Base-by-base conservation (phyloP, 164 flowering plant genomes). In the Echeveria elegans region DNA sequence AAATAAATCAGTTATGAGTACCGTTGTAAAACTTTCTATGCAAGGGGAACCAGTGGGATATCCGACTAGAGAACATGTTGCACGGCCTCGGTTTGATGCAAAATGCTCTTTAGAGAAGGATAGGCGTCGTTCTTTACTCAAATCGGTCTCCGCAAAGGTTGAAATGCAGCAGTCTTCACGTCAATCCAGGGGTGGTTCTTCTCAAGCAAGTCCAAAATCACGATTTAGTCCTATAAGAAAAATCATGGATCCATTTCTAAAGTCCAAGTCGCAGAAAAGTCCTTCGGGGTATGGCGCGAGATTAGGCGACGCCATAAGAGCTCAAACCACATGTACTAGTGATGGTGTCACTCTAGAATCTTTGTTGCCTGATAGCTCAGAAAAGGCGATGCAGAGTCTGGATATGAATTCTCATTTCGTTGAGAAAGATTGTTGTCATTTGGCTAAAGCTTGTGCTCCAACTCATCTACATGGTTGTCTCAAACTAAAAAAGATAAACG, bases 391-490 rank as follows among this genome's bases (percentile, higher is more conserved):
- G 28, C 65, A 63, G 34, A 32, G 62, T 59, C 31, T 68, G 34
- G 78, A 75, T 41, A 45, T 47, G 43, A 68, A 71, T 56, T 63
- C 76, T 66, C 76, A 21, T 34, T 63, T 66, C 38, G 36, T 67
- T 32, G 74, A 71, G 72, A 76, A 66, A 68, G 78, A 80, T 18
- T 36, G 6, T 26, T 72, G 66, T 12, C 65, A 62, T n/a, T 66
- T 72, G 19, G 65, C 48, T 34, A 65, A 68, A 23, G 48, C 73
- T 24, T 66, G 75, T 70, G 87, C 89, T 38, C 90, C 99, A 0
- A 88, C 81, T 67, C 93, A 91, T 69, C 74, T 94, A 24, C 85
- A 81, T 40, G 98, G 89, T 21, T 64, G 69, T 67, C 90, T 94
- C 50, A 94, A 80, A 71, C 62, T 86, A 73, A 83, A 75, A 66